Conservation (phyloP, 305 asterid genomes). For the Euphrasia arctica region DNA sequence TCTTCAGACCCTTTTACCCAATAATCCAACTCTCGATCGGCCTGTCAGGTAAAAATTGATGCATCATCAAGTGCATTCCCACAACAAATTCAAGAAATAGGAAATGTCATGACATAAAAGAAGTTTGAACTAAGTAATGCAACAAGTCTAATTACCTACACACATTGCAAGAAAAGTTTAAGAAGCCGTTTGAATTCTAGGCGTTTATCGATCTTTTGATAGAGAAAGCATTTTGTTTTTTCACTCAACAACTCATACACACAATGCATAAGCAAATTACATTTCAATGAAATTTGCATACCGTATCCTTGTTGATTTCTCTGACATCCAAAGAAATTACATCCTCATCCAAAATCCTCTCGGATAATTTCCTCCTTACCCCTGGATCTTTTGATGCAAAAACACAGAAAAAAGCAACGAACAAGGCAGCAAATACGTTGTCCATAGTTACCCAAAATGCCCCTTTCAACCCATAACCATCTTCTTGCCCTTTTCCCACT, state of each 20-base stretch:
- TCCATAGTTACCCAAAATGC: conserved; percentile 53
- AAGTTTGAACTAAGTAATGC: not conserved
- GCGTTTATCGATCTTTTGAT: too few species aligned
- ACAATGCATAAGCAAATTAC: not conserved
- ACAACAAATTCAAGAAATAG: not conserved
- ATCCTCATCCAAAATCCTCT: conserved; percentile 29
- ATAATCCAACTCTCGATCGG: conserved; percentile 39
- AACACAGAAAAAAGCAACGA: conserved; percentile 51
- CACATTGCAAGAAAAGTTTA: too few species aligned
- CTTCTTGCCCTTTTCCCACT: conserved; percentile 34
- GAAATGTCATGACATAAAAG: not conserved
- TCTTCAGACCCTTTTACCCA: conserved; percentile 47
- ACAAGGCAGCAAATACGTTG: conserved; percentile 43
- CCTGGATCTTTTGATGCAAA: conserved; percentile 51
- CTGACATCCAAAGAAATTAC: conserved; percentile 30
- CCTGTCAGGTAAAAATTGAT: conserved; percentile 39
- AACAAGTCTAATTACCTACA: too few species aligned
- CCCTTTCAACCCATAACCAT: conserved; percentile 27
- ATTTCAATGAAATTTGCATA: conserved; percentile 25
- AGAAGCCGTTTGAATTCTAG: too few species aligned
- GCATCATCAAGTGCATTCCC: not conserved
- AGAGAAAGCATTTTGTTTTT: not conserved
- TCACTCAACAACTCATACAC: not conserved
- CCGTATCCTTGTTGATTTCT: conserved; percentile 37
- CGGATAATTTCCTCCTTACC: conserved; percentile 51